These are phyloP conservation scores for Alternaria brassicicola DNA, from an alignment of 2,329 filamentous ascomycete species.

Conservation along the genomic window DNA sequence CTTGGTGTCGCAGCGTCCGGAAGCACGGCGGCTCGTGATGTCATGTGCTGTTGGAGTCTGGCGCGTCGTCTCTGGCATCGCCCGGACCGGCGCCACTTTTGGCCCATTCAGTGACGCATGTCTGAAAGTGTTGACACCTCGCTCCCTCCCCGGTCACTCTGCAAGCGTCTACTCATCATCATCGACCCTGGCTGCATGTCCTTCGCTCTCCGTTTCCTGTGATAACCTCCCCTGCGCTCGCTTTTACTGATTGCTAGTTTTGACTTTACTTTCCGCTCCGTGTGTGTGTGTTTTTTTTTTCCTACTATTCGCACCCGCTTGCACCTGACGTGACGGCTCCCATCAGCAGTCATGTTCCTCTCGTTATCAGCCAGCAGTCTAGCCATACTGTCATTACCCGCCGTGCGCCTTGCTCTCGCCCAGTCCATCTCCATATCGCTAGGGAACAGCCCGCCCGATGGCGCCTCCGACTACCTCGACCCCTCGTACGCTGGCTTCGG, in stretches of 20 bases:
- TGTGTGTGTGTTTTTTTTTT: not conserved
- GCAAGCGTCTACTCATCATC: slow-evolving; percentile 3
- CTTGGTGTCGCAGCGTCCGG: slow-evolving; percentile 5
- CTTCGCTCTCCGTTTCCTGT: slow-evolving; percentile 1
- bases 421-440: slow-evolving; percentile 44
- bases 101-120: slow-evolving; percentile 7
- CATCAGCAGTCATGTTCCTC: slow-evolving; percentile 24
- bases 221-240: slow-evolving; percentile 2
- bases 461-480: slow-evolving; percentile 47
- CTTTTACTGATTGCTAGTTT: slow-evolving; percentile 10
- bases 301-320: not conserved
- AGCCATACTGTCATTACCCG: slow-evolving; percentile 23
- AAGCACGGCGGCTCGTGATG: slow-evolving; percentile 10
- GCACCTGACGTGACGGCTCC: not conserved
- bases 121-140: not conserved
- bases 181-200: slow-evolving; percentile 5
- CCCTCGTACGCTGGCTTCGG: slow-evolving; percentile 58
- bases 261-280: not conserved
- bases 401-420: slow-evolving; percentile 26
- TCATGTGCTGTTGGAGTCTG: slow-evolving; percentile 5
- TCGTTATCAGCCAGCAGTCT: slow-evolving; percentile 26
- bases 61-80: not conserved
- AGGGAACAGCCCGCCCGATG: slow-evolving; percentile 33
- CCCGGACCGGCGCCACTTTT: slow-evolving; percentile 4
- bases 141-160: not conserved